Evolutionary conservation across 345 rosid species (phyloP).

Genomic region (Dipteronia dyeriana): DNA sequence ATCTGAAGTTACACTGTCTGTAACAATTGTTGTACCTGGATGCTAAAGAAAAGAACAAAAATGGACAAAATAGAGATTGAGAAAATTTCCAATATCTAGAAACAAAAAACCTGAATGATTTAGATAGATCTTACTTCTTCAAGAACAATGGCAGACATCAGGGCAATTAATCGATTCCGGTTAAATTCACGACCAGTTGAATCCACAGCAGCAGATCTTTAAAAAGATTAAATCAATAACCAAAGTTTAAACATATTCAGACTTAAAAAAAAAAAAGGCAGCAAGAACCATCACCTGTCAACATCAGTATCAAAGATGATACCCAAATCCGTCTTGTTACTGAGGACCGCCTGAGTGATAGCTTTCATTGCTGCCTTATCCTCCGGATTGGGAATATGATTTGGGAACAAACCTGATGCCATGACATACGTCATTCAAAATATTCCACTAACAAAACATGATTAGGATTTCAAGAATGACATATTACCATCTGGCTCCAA

Average conservation of each 20-base stretch:
- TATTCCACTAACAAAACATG: constrained; percentile 14
- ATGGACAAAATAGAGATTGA: not conserved
- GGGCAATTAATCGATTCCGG: constrained; percentile 90
- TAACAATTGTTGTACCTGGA: constrained; percentile 94
- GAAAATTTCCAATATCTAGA: not conserved
- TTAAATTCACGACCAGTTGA: constrained; percentile 83
- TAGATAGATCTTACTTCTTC: constrained; percentile 68
- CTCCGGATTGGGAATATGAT: constrained; percentile 99
- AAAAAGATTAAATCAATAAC: constrained; percentile 7
- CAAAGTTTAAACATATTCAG: not conserved
- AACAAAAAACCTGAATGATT: not conserved
- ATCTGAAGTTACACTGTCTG: constrained; percentile 99
- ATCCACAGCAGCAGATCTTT: constrained; percentile 99
- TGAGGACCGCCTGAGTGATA: constrained; percentile 82
- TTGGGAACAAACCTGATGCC: constrained; percentile 82
- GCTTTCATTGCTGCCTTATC: constrained; percentile 92
- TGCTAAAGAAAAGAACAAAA: constrained; percentile 50
- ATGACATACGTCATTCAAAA: constrained; percentile 10
- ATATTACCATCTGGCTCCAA: constrained; percentile 92
- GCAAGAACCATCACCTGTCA: constrained; percentile 60
- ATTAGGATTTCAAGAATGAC: constrained; percentile 10
- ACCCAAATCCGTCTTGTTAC: constrained; percentile 90
- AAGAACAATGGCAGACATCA: constrained; percentile 90
- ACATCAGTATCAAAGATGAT: constrained; percentile 99
- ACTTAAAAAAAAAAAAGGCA: not conserved